Percentiles rank a stretch among this genome's conserved stretches.
Evolutionary conservation across 75 land plant species (phyloP).

Genomic region (Cryptomeria japonica): DNA sequence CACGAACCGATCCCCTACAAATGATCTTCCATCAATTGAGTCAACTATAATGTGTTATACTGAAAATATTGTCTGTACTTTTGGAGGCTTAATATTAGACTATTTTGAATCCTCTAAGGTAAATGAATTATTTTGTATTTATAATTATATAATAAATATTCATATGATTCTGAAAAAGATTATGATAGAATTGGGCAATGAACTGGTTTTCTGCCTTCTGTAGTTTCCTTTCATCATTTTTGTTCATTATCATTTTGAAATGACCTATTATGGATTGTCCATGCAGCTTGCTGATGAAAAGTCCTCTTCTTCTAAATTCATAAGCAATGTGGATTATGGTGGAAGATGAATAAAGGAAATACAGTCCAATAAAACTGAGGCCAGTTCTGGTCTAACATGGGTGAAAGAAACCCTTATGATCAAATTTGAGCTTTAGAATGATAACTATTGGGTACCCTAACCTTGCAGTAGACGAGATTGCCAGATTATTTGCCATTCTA

Average conservation of each 20-base stretch:
- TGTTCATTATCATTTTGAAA: background rate
- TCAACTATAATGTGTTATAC: background rate
- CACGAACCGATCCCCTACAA: no score
- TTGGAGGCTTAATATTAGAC: constrained; percentile 26
- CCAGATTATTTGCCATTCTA: no score
- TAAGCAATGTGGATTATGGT: constrained; percentile 24
- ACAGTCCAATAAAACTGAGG: constrained; percentile 1
- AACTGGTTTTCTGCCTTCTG: background rate
- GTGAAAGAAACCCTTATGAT: constrained; percentile 57
- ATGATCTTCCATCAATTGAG: constrained; percentile 9
- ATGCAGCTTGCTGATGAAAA: constrained; percentile 33
- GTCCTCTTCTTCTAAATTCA: background rate
- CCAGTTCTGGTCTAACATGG: constrained; percentile 52
- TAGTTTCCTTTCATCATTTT: background rate
- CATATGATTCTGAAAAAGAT: background rate
- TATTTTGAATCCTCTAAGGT: constrained; percentile 51
- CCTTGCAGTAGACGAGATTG: constrained; percentile 63
- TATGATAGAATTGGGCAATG: background rate
- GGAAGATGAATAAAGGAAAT: no score
- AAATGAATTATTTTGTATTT: constrained; percentile 4
- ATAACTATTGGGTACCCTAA: constrained; percentile 81
- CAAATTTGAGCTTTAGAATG: constrained; percentile 62
- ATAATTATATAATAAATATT: background rate
- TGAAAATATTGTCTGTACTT: background rate
- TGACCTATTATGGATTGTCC: constrained; percentile 8